Percentiles rank a stretch among this genome's conserved stretches.
phyloP scores from a whole-genome alignment of 768 basidiomycete species.

The Termitomyces sp. region DNA sequence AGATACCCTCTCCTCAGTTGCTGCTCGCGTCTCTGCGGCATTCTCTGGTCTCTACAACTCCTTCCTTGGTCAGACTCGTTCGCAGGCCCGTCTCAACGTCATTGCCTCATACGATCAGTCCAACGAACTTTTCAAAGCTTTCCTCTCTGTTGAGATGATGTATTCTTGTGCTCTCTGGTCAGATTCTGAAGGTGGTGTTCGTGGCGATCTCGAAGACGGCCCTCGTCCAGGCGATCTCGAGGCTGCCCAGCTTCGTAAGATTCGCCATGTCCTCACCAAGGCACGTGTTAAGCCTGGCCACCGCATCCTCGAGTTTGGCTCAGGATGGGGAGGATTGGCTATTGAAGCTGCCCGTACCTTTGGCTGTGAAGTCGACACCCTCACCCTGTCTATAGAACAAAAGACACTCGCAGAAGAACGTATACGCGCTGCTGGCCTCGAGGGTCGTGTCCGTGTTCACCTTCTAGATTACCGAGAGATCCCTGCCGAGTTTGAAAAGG shows the following conservation, averaged over 20 bases:
- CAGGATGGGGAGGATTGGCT: slow-evolving; percentile 91
- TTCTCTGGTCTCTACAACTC: slow-evolving; percentile 65
- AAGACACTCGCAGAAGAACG: slow-evolving; percentile 85
- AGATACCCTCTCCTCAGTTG: slow-evolving; percentile 51
- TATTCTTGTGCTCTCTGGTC: slow-evolving; percentile 88
- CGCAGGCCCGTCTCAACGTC: slow-evolving; percentile 73
- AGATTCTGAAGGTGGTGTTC: slow-evolving; percentile 76
- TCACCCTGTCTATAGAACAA: slow-evolving; percentile 86
- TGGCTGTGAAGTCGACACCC: slow-evolving; percentile 85
- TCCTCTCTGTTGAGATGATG: slow-evolving; percentile 90
- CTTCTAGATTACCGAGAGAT: slow-evolving; percentile 90
- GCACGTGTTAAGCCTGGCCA: slow-evolving; percentile 78
- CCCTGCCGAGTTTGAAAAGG: slow-evolving; percentile 74
- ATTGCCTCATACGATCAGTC: slow-evolving; percentile 92
- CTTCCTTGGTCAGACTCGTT: slow-evolving; percentile 69
- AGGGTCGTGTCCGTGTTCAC: slow-evolving; percentile 75
- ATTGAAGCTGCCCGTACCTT: slow-evolving; percentile 76
- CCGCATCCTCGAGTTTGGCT: slow-evolving; percentile 85
- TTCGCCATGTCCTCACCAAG: slow-evolving; percentile 73
- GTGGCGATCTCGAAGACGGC: slow-evolving; percentile 61
- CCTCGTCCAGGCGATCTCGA: slow-evolving; percentile 67
- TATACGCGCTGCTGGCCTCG: slow-evolving; percentile 66
- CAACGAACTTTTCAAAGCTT: slow-evolving; percentile 84
- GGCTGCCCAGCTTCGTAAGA: slow-evolving; percentile 80
- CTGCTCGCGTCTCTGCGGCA: slow-evolving; percentile 53